Base-by-base conservation (phyloP, 768 basidiomycete genomes). In the Boletus subcaerulescens region DNA sequence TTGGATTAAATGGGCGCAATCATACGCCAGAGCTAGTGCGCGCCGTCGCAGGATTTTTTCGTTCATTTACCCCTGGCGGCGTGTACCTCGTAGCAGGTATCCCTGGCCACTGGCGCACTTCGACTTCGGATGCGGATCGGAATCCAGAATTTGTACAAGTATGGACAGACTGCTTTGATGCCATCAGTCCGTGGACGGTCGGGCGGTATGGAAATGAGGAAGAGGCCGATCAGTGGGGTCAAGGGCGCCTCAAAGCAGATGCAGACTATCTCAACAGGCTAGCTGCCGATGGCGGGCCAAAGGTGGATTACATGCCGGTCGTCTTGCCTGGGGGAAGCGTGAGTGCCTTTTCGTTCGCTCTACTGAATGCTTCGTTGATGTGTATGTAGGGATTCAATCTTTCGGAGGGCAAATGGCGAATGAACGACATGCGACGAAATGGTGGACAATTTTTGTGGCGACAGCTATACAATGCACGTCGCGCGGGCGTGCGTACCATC, bases 281-380 rank as follows among this genome's bases (percentile, higher is more conserved):
- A 20, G 79, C 76, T 57, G 76, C 80, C 40, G 71, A 74, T 49
- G 65, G 65, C 8, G 71, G 72, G 26, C 77, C 77, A 61, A 85
- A 79, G 64, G 76, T 91, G 20, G 87, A 90, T 67, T 93, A 91
- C 66, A 79, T 92, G n/a, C 91, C 91, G 2, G 88, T 91, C 10
- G 81, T 92, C 5, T 78, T 87, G 52, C 91, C 91, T 41, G 91
- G 91, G 10, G 86, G 87, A 48, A 91, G 90, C 56, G 91, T 91
- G 56, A 61, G 89, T 79, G 12, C 33, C n/a, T 15, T 14, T 5
- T 33, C 31, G 5, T 32, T 22, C 3, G 7, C 13, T 8, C 13
- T n/a, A 8, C 20, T 26, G n/a, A 3, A 17, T 17, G 18, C 12
- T 24, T 40, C 15, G 24, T 20, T 48, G 52, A 46, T 17, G 11